These are phyloP conservation scores for Chytridium lagenaria DNA, from an alignment of 371 early-diverging fungal species.

Conservation along the genomic window DNA sequence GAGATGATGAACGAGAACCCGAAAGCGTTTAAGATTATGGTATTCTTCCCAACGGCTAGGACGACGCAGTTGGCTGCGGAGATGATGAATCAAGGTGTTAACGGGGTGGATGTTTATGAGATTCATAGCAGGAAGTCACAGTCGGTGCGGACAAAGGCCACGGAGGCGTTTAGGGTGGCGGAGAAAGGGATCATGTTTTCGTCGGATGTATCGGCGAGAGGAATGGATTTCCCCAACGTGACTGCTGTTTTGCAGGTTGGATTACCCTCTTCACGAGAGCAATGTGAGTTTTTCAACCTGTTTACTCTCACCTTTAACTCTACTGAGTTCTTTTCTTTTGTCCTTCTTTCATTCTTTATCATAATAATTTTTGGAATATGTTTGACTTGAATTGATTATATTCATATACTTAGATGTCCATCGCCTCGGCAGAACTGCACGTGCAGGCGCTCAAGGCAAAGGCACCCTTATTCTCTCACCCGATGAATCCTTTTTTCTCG, in stretches of 20 bases:
- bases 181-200: slow-evolving; percentile 82
- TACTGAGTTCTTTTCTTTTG: neutral
- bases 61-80: slow-evolving; percentile 77
- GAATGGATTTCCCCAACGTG: slow-evolving; percentile 98
- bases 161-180: slow-evolving; percentile 77
- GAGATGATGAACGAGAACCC: slow-evolving; percentile 54
- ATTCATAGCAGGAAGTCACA: slow-evolving; percentile 87
- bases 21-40: slow-evolving; percentile 79
- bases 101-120: slow-evolving; percentile 60
- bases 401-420: slow-evolving; percentile 68
- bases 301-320: neutral
- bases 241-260: slow-evolving; percentile 95
- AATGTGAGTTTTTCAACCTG: slow-evolving; percentile 64
- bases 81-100: slow-evolving; percentile 52
- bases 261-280: slow-evolving; percentile 86
- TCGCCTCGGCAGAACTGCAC: slow-evolving; percentile 98
- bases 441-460: slow-evolving; percentile 93
- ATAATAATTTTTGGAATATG: too few species aligned
- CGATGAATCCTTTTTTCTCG: slow-evolving; percentile 80
- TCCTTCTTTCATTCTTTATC: neutral
- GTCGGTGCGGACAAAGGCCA: slow-evolving; percentile 70
- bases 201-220: slow-evolving; percentile 99
- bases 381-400: neutral
- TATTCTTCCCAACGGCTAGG: slow-evolving; percentile 88
- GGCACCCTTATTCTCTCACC: slow-evolving; percentile 85